Evolutionary conservation across 257 asterid genomes (phyloP), one percentile per base, ranked within the genome.

Genomic region (Anisodus tanguticus): DNA sequence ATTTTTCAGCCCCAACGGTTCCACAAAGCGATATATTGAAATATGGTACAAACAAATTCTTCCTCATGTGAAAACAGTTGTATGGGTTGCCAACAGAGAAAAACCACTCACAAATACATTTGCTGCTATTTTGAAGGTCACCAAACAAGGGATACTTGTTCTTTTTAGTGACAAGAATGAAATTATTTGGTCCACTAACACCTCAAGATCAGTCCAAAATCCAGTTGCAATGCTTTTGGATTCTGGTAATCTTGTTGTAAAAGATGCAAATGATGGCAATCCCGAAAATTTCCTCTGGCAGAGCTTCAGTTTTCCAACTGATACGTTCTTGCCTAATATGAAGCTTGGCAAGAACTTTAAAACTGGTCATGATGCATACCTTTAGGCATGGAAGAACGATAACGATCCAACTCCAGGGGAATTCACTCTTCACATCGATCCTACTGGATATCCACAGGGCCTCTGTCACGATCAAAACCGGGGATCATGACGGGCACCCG

Each of bases 401-500:
- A 83, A 67, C 0, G 89, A 89, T 88, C 95, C 92, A 35, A 82
- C 92, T 1, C 17, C 51, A 2, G 94, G 93, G 39, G 85, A 83
- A 9, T 89, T 41, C 45, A 83, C 70, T 9, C 86, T 37, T 19
- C 59, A n/a, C 10, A 43, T 85, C 79, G 92, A 91, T 43, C 82
- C 83, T 3, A 31, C 84, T 4, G 94, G 94, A 3, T 88, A 87
- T 55, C 92, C 95, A 31, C 35, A n/a, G 2, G 35, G 35, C 35
- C 35, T 22, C 26, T 22, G 26, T 22, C 26, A 22, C 26, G 26
- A 22, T 0, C 0, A 22, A 22, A 22, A 22, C 26, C 26, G 26
- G 26, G 26, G 26, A 0, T 22, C 26, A 22, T 22, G 26, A 22
- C 26, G 26, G 26, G 26, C 26, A 22, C 26, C 26, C 26, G 26